Evolutionary conservation across 163 green algal species (phyloP), one percentile per base, ranked within the genome.

Genomic region (Volvox carteri): DNA sequence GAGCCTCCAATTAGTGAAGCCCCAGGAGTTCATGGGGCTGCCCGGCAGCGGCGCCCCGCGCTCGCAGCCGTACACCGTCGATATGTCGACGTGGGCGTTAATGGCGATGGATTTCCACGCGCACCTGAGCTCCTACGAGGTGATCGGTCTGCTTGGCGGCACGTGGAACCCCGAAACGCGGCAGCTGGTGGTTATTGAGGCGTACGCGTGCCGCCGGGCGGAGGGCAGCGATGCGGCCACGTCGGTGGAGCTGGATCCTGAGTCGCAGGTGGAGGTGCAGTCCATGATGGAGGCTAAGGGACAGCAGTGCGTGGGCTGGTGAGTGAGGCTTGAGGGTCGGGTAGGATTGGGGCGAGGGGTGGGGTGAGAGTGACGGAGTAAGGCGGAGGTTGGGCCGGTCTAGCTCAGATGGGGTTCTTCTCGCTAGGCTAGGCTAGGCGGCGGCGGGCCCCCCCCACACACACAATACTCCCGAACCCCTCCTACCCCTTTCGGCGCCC

Each of bases 111-210:
- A 97, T 85, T 95, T 96, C 54, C 95, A 97, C 86, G 93, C 94
- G 9, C 96, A 97, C 92, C 87, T 96, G 19, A 96, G 91, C 86
- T 80, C 60, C 4, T 92, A 90, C 86, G 95, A 97, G 90, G 83
- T 97, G 54, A 97, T 97, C 50, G 95, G 96, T 0, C 90, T 97
- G 91, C 92, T 98, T 76, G 95, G 93, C 35, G 95, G 96, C 39
- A 91, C 35, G 35, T 98, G 93, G 90, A 90, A 96, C 86, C 56
- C 80, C 0, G 91, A 92, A 25, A 90, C 37, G 14, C 88, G 89
- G 56, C 33, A 84, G 70, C 79, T 97, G 54, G 77, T 77, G 35
- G 90, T 97, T 41, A 58, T 37, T 21, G 89, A 92, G 28, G 96
- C 96, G 6, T 96, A 96, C 86, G 94, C 96, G 18, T 98, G 96